Conservation (phyloP, 73 alveolate species). For the Paraurostyla sp. region DNA sequence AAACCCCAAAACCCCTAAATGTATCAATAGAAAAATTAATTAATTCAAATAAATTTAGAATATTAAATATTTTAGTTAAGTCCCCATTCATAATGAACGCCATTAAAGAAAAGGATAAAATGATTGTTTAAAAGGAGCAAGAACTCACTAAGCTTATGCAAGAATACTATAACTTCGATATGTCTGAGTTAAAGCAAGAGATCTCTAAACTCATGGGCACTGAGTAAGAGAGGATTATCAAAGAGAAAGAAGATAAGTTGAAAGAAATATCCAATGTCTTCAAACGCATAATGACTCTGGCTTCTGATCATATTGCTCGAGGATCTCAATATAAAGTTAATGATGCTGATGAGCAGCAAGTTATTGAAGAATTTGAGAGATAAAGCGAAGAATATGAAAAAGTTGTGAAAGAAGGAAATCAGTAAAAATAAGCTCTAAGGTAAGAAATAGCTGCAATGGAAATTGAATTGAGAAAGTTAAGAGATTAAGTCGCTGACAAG, state of each 20-base stretch:
- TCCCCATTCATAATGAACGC: no score
- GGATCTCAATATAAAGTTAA: slow-evolving; percentile 1
- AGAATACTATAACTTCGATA: slow-evolving; percentile 28
- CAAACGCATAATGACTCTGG: slow-evolving; percentile 35
- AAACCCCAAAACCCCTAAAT: no score
- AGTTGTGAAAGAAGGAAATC: slow-evolving; percentile 19
- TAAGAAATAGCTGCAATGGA: slow-evolving; percentile 35
- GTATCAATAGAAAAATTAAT: no score
- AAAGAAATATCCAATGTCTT: neutral
- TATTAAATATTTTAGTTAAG: no score
- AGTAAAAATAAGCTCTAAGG: neutral
- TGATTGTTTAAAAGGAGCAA: slow-evolving; percentile 3
- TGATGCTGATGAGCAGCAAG: slow-evolving; percentile 6
- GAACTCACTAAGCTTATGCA: slow-evolving; percentile 21
- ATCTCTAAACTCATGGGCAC: neutral
- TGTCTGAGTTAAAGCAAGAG: slow-evolving; percentile 34
- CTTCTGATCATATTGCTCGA: slow-evolving; percentile 31
- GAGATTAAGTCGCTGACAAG: slow-evolving; percentile 51
- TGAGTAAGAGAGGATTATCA: neutral
- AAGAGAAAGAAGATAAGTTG: slow-evolving; percentile 33
- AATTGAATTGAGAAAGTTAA: slow-evolving; percentile 23
- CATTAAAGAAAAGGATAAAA: slow-evolving; percentile 35
- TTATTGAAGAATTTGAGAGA: slow-evolving; percentile 36
- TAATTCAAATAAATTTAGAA: no score
- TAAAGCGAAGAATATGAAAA: slow-evolving; percentile 15